phyloP scores from a whole-genome alignment of 257 asterid genomes.

The Scutellaria baicalensis region DNA sequence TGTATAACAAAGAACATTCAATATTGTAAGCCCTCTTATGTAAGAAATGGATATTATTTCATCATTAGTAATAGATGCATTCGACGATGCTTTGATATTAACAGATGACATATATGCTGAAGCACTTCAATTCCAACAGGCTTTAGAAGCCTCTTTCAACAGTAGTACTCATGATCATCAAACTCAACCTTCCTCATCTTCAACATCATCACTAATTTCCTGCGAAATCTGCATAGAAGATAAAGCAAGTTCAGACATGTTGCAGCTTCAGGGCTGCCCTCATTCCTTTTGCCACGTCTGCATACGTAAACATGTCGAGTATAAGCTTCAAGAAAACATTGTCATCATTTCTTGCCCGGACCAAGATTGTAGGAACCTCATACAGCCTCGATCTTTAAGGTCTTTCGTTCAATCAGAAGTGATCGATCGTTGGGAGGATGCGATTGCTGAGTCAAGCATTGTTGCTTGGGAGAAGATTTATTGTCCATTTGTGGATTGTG shows the following conservation, averaged over 20 bases:
- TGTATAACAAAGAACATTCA: not conserved
- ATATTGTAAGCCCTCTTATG: too few species aligned
- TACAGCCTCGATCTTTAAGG: conserved; percentile 8
- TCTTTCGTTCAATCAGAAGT: conserved; percentile 14
- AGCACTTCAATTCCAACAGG: conserved; percentile 25
- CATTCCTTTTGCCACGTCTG: conserved; percentile 29
- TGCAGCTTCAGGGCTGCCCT: conserved; percentile 20
- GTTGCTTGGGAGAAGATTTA: conserved; percentile 27
- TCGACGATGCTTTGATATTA: not conserved
- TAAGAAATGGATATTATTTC: conserved; percentile 10
- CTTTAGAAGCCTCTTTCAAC: conserved; percentile 15
- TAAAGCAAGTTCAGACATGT: conserved; percentile 18
- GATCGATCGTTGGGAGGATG: conserved; percentile 34
- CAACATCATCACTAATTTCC: not conserved
- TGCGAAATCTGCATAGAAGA: conserved; percentile 30
- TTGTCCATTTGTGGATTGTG: conserved; percentile 43
- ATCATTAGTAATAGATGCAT: not conserved
- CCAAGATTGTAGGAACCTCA: conserved; percentile 23
- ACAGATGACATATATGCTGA: conserved; percentile 4
- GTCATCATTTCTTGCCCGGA: conserved; percentile 36
- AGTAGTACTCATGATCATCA: not conserved
- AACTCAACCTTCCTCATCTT: not conserved
- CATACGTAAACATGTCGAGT: conserved; percentile 24
- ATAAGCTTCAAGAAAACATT: conserved; percentile 26
- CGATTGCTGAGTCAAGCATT: conserved; percentile 27